Base-by-base conservation (phyloP, 2,329 filamentous ascomycete species). In the Pyricularia pennisetigena region DNA sequence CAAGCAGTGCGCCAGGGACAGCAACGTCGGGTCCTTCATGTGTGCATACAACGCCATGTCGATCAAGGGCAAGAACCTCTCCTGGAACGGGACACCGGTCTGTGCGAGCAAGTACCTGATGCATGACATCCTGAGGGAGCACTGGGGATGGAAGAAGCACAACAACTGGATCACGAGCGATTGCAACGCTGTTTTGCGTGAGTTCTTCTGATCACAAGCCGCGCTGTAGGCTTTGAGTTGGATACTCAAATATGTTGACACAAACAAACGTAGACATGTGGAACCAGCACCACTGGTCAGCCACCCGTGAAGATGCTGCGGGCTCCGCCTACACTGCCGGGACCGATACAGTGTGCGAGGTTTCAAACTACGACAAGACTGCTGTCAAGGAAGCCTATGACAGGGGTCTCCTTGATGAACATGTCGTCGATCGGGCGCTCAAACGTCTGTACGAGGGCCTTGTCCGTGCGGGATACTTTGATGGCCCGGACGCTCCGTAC, bases 121-220 rank as follows among this genome's bases (percentile, higher is more conserved):
- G 35, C 81, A 87, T 70, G 84, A 84, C 0, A 79, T 92, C 16
- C 80, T 92, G 2, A 82, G 89, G 1, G 83, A 89, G 63, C 85
- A 87, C 72, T 92, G 88, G 86, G 82, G 80, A 62, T 92, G 88
- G 82, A 85, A 82, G 0, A 80, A 83, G 2, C 81, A 86, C 62
- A 82, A 87, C 66, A 85, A 89, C 70, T 89, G 84, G 74, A 82
- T 91, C 49, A 87, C 86, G 0, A 86, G 83, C 20, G 89, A 91
- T 73, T 91, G 89, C 71, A 87, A 88, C 68, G 84, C 89, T 0
- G 80, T 90, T 0, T 79, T 83, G 59, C 59, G 59, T 62, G 16
- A 28, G 59, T 29, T 16, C 3, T 4, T 14, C 26, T 20, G 10
- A 3, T 62, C 24, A 14, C 24, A 2, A 12, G 41, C 8, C 20